These are phyloP conservation scores for Nitzschia sp. DNA, from an alignment of 108 stramenopile species.

Conservation along the genomic window DNA sequence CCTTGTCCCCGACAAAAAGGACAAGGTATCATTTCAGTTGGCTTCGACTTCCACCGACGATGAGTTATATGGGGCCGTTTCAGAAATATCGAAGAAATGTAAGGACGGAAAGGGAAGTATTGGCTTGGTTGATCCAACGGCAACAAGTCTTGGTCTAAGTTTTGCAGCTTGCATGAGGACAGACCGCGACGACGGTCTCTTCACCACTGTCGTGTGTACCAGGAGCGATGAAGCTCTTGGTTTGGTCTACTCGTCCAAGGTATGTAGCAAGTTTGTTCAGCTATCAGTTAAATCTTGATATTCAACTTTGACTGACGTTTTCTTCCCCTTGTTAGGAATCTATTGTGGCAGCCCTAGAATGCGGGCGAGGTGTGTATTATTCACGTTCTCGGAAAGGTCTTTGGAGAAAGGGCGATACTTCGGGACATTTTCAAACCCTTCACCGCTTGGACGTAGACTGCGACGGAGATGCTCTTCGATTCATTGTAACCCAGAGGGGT, in stretches of 20 bases:
- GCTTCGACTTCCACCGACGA: neutral
- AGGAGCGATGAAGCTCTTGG: conserved; percentile 82
- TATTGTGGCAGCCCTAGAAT: conserved; percentile 77
- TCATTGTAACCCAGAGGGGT: conserved; percentile 90
- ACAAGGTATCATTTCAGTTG: conserved; percentile 33
- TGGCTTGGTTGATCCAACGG: conserved; percentile 70
- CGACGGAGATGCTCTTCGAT: conserved; percentile 94
- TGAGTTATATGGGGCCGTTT: conserved; percentile 13
- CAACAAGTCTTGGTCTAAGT: conserved; percentile 51
- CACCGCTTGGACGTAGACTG: conserved; percentile 91
- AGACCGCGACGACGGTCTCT: conserved; percentile 90
- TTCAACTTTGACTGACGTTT: neutral
- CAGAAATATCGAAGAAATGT: conserved; percentile 41
- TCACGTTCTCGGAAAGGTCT: conserved; percentile 84
- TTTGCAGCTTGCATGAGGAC: conserved; percentile 79
- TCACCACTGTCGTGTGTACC: conserved; percentile 94
- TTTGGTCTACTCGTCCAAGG: conserved; percentile 90
- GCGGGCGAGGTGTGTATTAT: conserved; percentile 93
- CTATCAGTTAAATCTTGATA: neutral
- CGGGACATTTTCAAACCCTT: conserved; percentile 91
- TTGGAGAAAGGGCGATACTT: conserved; percentile 95
- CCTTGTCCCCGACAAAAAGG: conserved; percentile 23
- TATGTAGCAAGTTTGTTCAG: conserved; percentile 30
- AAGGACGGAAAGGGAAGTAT: conserved; percentile 57
- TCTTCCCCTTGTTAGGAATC: conserved; percentile 53